A percentile compares a stretch with the other conserved stretches of the same genome.
phyloP scores from a whole-genome alignment of 768 basidiomycete genomes.

The Boletus tylopilopsis region DNA sequence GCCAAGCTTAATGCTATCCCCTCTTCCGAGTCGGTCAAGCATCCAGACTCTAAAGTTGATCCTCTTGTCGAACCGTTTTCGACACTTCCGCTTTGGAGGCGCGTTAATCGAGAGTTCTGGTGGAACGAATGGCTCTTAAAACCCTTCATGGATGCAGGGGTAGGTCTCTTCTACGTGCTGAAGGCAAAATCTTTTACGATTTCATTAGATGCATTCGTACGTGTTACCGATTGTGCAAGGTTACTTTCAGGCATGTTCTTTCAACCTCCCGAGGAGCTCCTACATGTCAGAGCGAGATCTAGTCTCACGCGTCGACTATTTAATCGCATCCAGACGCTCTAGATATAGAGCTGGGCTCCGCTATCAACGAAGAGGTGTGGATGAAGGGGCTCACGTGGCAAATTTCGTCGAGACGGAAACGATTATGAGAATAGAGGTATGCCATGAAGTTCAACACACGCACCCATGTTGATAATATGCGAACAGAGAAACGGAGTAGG shows the following conservation, averaged over 20 bases:
- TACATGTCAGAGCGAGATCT: conserved; percentile 34
- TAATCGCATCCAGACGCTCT: conserved; percentile 81
- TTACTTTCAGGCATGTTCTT: conserved; percentile 73
- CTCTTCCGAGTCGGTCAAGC: conserved; percentile 31
- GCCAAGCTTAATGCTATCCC: conserved; percentile 57
- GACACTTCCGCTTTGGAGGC: conserved; percentile 84
- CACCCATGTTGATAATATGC: neutral
- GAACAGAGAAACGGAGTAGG: conserved; percentile 64
- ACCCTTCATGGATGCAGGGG: conserved; percentile 84
- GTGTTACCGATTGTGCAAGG: conserved; percentile 93
- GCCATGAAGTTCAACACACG: conserved; percentile 10
- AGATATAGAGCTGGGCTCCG: conserved; percentile 88
- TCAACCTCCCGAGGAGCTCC: conserved; percentile 51
- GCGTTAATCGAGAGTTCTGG: conserved; percentile 90
- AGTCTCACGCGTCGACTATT: conserved; percentile 59
- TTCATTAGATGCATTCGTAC: conserved; percentile 68
- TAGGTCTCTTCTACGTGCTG: conserved; percentile 33
- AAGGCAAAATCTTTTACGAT: neutral
- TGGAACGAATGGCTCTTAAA: conserved; percentile 92
- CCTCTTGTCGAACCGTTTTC: conserved; percentile 68
- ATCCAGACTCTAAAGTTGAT: conserved; percentile 40
- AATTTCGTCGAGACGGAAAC: conserved; percentile 97
- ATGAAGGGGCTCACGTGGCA: conserved; percentile 89
- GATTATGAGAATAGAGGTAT: conserved; percentile 76
- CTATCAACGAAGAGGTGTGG: conserved; percentile 92